Conservation (phyloP, 305 asterid genomes). For the Withania somnifera region DNA sequence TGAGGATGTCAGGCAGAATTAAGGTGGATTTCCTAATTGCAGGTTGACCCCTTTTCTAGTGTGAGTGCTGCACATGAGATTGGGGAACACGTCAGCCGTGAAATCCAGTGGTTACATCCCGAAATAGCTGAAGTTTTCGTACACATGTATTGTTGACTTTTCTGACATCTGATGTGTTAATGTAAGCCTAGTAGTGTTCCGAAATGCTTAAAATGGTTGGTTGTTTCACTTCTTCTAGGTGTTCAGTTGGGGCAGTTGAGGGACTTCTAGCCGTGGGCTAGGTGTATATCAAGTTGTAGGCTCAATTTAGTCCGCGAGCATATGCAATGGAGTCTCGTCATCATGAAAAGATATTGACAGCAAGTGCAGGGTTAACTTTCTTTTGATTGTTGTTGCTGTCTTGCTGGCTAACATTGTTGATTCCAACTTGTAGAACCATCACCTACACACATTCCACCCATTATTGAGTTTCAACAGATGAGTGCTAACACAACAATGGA, state of each 20-base stretch:
- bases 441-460: constrained; percentile 27
- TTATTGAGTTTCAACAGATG: constrained; percentile 8
- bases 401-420: constrained; percentile 7
- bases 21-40: constrained; percentile 9
- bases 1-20: constrained; percentile 1
- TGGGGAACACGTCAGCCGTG: constrained; percentile 65
- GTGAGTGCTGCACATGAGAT: constrained; percentile 88
- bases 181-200: background rate
- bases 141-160: constrained; percentile 46
- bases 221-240: background rate
- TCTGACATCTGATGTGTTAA: background rate
- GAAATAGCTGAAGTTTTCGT: constrained; percentile 88
- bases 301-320: background rate
- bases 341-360: background rate
- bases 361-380: background rate
- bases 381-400: constrained; percentile 1
- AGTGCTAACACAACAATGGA: constrained; percentile 13
- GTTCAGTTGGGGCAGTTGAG: background rate
- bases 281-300: background rate
- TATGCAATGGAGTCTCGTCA: background rate
- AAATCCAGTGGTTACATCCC: constrained; percentile 60
- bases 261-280: background rate
- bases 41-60: constrained; percentile 96
- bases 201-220: background rate
- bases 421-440: constrained; percentile 52